Conservation (phyloP, 106 monocot species). For the Hemerocallis citrina region DNA sequence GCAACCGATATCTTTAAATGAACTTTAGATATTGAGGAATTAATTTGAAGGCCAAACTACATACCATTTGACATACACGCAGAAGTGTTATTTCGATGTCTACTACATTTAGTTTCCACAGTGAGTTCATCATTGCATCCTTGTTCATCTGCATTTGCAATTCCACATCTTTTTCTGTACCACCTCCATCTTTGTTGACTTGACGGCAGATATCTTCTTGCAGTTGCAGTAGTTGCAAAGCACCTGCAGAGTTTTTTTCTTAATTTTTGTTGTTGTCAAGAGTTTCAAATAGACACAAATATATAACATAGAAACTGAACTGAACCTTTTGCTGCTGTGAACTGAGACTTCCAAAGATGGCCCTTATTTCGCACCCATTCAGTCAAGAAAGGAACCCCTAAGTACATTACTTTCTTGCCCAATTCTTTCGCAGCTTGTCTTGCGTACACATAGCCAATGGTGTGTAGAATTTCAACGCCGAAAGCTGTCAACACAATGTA, state of each 20-base stretch:
- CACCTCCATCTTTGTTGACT: slow-evolving; percentile 32
- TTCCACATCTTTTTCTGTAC: slow-evolving; percentile 43
- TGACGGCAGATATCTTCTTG: slow-evolving; percentile 70
- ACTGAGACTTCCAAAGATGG: slow-evolving; percentile 72
- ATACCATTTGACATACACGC: slow-evolving; percentile 75
- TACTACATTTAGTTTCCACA: slow-evolving; percentile 87
- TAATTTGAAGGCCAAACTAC: background rate
- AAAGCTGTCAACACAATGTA: slow-evolving; percentile 32
- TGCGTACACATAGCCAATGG: slow-evolving; percentile 78
- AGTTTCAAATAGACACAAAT: background rate
- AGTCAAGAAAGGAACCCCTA: slow-evolving; percentile 75
- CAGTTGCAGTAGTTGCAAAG: slow-evolving; percentile 71
- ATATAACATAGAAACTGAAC: background rate
- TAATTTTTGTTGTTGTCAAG: slow-evolving; percentile 13
- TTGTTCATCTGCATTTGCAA: slow-evolving; percentile 44
- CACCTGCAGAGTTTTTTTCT: slow-evolving; percentile 30
- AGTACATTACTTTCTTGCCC: slow-evolving; percentile 65
- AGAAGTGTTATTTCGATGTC: slow-evolving; percentile 80
- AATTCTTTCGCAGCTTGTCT: slow-evolving; percentile 85
- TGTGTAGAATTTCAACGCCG: slow-evolving; percentile 61
- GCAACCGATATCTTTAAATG: too few species aligned
- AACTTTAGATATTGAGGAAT: too few species aligned
- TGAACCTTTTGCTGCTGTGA: slow-evolving; percentile 83
- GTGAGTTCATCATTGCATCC: slow-evolving; percentile 65
- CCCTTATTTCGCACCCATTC: slow-evolving; percentile 87